Evolutionary conservation across 495 filamentous ascomycete genomes (phyloP), one percentile per base, ranked within the genome.

Genomic region (Aspergillus carlsbadensis): DNA sequence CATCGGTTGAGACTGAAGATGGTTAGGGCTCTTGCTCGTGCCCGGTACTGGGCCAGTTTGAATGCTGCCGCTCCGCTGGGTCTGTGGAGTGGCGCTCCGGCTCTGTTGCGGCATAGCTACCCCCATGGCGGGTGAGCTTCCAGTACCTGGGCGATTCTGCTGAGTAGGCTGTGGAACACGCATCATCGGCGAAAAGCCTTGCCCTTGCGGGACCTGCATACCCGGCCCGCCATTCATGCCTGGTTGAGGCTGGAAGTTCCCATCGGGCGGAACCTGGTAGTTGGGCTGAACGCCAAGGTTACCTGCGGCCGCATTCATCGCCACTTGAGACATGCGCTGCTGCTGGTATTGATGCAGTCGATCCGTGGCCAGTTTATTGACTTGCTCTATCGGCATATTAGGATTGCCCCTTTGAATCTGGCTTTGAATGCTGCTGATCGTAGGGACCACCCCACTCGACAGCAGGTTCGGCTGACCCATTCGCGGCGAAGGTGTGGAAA

Each of bases 181-280:
- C 64, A 91, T 82, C 62, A 89, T 84, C 39, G 87, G 85, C 17
- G 87, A 87, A 64, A 88, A 92, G 20, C 87, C 81, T 55, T 90
- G 87, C 6, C 86, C 66, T 50, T 74, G 85, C 45, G 73, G 71
- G 8, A 69, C 69, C 48, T 75, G 75, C 65, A 78, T 72, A 14
- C 68, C 75, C 7, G 69, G 55, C 35, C 70, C 63, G 36, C 71
- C 69, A 54, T 71, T 71, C 59, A 73, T 58, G 42, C 61, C 58
- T 24, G 65, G 33, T 50, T 72, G 70, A 42, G 67, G 55, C 35
- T 74, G 73, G 58, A 75, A 76, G 48, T 65, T 74, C 10, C 59
- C 61, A 59, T 76, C 76, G 41, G 74, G 74, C 11, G 73, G 64
- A 26, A 74, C 68, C 54, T 75, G 74, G 45, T 71, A 77, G 42